These are phyloP conservation scores for Rutstroemia sp. DNA, from an alignment of 2,329 filamentous ascomycete species.

Conservation along the genomic window DNA sequence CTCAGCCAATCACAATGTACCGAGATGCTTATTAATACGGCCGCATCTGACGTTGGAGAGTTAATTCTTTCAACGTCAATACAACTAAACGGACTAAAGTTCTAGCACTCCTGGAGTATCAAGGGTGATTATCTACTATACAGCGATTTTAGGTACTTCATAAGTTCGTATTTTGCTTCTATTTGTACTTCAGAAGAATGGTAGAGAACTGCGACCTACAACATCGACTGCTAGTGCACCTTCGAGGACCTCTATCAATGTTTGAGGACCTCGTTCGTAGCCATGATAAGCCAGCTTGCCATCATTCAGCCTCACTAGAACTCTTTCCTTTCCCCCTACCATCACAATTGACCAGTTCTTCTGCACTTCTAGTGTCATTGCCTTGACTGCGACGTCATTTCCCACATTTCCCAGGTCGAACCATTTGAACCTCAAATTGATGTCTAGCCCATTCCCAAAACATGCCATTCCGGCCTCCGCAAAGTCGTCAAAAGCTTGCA, in stretches of 20 bases:
- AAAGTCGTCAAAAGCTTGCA: conserved; percentile 1
- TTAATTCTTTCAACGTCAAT: no score
- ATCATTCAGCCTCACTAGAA: background rate
- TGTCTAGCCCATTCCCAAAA: background rate
- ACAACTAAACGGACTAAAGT: no score
- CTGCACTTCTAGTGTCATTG: conserved; percentile 2
- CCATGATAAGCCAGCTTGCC: background rate
- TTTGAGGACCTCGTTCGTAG: background rate
- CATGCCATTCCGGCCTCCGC: background rate
- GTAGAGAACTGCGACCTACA: no score
- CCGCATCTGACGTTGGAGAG: no score
- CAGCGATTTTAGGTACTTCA: no score
- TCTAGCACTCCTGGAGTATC: no score
- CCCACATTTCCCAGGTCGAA: conserved; percentile 3
- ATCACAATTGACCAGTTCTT: background rate
- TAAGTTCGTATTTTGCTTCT: no score
- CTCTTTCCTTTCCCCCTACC: background rate
- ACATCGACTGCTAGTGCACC: background rate
- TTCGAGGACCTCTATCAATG: conserved; percentile 1
- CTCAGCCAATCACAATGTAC: no score
- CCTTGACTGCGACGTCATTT: conserved; percentile 1
- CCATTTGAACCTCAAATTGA: background rate
- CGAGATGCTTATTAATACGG: no score
- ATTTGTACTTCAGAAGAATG: no score
- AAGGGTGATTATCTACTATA: no score